Conservation (phyloP, 176 grass and related monocot species). For the Triticum timopheevii region DNA sequence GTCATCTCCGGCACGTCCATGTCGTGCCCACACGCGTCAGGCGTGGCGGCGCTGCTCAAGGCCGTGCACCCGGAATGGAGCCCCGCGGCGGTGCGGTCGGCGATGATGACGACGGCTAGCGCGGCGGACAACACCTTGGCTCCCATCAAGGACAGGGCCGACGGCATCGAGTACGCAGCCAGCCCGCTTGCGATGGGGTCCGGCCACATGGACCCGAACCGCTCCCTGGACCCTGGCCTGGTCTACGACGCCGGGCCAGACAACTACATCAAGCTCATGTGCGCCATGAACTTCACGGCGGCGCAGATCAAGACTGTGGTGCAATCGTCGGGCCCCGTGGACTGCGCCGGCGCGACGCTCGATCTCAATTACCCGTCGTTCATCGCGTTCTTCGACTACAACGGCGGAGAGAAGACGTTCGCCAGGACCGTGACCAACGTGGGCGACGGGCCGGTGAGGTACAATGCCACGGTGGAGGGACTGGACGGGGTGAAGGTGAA, state of each 20-base stretch:
- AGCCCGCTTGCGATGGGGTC: slow-evolving; percentile 54
- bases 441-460: slow-evolving; percentile 45
- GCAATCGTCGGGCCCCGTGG: slow-evolving; percentile 9
- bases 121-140: slow-evolving; percentile 50
- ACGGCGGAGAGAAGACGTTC: slow-evolving; percentile 34
- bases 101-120: slow-evolving; percentile 82
- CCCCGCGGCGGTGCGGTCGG: slow-evolving; percentile 64
- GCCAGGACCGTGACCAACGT: slow-evolving; percentile 58
- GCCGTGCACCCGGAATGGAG: slow-evolving; percentile 56
- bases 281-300: slow-evolving; percentile 76
- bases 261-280: slow-evolving; percentile 70
- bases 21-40: slow-evolving; percentile 72
- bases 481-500: slow-evolving; percentile 46
- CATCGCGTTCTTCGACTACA: slow-evolving; percentile 52
- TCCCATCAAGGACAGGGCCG: slow-evolving; percentile 63
- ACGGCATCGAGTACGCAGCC: not conserved
- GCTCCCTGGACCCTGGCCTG: slow-evolving; percentile 61
- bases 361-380: slow-evolving; percentile 94
- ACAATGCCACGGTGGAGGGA: slow-evolving; percentile 43
- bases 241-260: slow-evolving; percentile 62
- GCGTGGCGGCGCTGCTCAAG: slow-evolving; percentile 63
- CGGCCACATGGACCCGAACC: slow-evolving; percentile 63
- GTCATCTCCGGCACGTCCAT: slow-evolving; percentile 82
- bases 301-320: slow-evolving; percentile 62
- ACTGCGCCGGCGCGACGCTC: slow-evolving; percentile 48